phyloP scores from a whole-genome alignment of 2,329 filamentous ascomycete species.

The Calonectria hawksworthii region DNA sequence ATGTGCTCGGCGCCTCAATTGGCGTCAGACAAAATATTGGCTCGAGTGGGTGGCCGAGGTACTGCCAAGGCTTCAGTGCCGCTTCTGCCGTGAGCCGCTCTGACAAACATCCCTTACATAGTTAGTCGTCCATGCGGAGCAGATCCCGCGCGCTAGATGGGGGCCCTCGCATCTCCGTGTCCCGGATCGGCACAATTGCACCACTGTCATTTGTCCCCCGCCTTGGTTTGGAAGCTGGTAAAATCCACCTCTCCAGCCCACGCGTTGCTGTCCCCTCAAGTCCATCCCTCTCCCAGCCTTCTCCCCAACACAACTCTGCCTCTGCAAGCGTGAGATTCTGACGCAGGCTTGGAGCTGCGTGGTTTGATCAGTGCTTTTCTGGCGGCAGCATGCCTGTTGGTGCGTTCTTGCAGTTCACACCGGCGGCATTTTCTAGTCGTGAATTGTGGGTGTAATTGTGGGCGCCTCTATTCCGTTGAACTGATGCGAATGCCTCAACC shows the following conservation, averaged over 20 bases:
- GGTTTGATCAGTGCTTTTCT: not conserved
- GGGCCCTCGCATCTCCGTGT: not conserved
- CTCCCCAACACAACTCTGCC: not conserved
- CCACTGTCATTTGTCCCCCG: not conserved
- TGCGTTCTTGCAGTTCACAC: not conserved
- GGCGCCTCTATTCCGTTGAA: not conserved
- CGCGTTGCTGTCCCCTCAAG: not conserved
- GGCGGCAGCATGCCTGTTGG: not conserved
- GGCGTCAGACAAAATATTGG: not conserved
- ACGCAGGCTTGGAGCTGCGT: not conserved
- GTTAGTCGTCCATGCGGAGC: not conserved
- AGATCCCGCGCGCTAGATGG: not conserved
- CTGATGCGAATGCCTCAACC: not conserved
- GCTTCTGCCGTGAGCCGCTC: not conserved
- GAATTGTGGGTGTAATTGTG: not conserved
- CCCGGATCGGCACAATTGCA: not conserved
- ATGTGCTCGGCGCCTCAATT: not conserved
- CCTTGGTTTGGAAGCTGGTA: not conserved
- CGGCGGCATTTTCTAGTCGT: too few species aligned
- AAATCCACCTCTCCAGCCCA: not conserved
- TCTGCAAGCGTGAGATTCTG: not conserved
- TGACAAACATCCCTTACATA: not conserved
- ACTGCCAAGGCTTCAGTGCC: not conserved
- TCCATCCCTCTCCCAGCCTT: not conserved
- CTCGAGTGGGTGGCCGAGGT: not conserved